Evolutionary conservation across 2,329 filamentous ascomycete species (phyloP), one percentile per base, ranked within the genome.

Genomic region (Proliferodiscus dingleyae): DNA sequence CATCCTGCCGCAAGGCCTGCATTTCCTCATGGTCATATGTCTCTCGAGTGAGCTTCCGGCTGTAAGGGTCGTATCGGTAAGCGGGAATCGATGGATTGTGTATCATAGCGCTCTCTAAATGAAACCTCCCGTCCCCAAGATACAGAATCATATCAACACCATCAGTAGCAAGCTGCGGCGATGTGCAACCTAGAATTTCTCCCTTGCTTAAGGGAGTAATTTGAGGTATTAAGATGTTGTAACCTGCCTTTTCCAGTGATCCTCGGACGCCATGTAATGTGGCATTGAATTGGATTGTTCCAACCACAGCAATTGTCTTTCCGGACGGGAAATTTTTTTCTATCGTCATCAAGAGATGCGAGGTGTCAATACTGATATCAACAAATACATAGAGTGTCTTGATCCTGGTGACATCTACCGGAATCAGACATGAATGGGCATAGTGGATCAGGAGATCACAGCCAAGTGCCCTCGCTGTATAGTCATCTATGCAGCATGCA

Each of bases 101-200:
- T 55, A 98, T 98, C 91, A 98, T 98, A 61, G 94, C 91, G 61
- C 88, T 94, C 68, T 98, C 93, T 34, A 98, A 84, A 65, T 98
- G 93, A 71, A 96, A 96, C 48, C 90, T 80, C 10, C 90, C 90
- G 62, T 96, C 90, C 37, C 90, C 90, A 11, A 96, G 80, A 64
- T 96, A 96, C 1, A 96, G 72, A 37, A 96, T 84, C 52, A 89
- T 68, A 61, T 95, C 87, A 18, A 90, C 79, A 33, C 67, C 69
- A 37, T 78, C 76, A 9, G 72, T 72, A 11, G 72, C 59, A 2
- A 91, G 72, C 18, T 77, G 77, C 0, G 93, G 93, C 0, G 90
- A 95, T 6, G 93, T 98, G 66, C 93, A 98, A n/a, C 93, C 93
- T 1, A 98, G 73, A 41, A 98, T 95, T 69, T 98, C 93, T 41